phyloP scores from a whole-genome alignment of 305 asterid species.

The Striga hermonthica region DNA sequence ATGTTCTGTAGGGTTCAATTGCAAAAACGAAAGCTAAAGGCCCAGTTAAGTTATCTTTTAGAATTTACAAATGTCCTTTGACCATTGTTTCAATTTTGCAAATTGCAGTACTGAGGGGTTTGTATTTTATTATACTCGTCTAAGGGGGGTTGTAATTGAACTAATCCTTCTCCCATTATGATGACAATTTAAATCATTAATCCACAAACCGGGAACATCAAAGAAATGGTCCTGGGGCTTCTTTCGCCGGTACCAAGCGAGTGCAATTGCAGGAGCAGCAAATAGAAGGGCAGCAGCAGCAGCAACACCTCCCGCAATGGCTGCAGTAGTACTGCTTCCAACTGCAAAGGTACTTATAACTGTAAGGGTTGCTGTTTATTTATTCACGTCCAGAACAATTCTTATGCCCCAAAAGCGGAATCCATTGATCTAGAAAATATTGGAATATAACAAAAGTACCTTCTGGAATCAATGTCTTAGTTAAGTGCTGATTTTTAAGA shows the following conservation, averaged over 20 bases:
- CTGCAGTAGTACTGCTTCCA: conserved; percentile 60
- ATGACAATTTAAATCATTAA: conserved; percentile 21
- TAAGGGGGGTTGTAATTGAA: too few species aligned
- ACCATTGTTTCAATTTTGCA: background rate
- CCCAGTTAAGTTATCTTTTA: background rate
- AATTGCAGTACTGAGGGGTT: background rate
- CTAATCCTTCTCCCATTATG: background rate
- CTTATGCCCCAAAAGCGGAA: conserved; percentile 5
- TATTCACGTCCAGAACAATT: conserved; percentile 14
- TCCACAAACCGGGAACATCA: conserved; percentile 64
- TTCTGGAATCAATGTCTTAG: too few species aligned
- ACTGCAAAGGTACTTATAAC: conserved; percentile 25
- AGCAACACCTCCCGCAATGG: conserved; percentile 74
- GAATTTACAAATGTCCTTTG: background rate
- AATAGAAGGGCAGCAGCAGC: conserved; percentile 75
- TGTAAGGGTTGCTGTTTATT: background rate
- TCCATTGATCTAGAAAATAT: background rate
- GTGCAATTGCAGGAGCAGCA: conserved; percentile 66
- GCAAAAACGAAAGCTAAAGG: background rate
- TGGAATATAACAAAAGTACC: too few species aligned
- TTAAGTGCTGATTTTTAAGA: too few species aligned
- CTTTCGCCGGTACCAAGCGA: conserved; percentile 59
- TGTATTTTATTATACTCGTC: too few species aligned
- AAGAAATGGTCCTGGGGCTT: conserved; percentile 61
- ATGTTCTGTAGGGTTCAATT: background rate